A percentile compares a stretch with the other conserved stretches of the same genome.
phyloP scores from a whole-genome alignment of 2,329 filamentous ascomycete species.

The Rachicladosporium sp. region DNA sequence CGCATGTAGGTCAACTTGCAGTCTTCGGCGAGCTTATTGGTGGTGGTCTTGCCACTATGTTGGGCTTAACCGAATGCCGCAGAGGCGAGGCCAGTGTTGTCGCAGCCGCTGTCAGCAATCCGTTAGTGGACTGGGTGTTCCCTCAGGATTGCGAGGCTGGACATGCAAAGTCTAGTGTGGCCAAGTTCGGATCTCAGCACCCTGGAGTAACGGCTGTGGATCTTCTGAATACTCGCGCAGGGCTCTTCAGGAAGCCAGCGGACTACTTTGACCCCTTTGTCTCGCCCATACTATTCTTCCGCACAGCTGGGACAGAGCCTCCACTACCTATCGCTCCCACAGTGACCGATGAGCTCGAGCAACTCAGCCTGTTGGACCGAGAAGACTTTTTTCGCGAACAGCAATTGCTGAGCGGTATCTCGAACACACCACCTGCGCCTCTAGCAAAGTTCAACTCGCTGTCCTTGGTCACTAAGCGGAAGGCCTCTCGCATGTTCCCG shows the following conservation, averaged over 20 bases:
- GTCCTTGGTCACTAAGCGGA: slow-evolving; percentile 7
- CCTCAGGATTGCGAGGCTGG: slow-evolving; percentile 17
- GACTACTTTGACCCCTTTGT: slow-evolving; percentile 39
- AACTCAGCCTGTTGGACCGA: slow-evolving; percentile 16
- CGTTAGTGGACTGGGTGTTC: slow-evolving; percentile 35
- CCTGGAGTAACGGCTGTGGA: slow-evolving; percentile 6
- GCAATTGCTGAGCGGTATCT: slow-evolving; percentile 10
- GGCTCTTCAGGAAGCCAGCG: slow-evolving; percentile 30
- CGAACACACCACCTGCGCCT: not conserved
- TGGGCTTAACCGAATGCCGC: slow-evolving; percentile 39
- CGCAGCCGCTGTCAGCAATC: slow-evolving; percentile 36
- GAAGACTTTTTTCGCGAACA: slow-evolving; percentile 18
- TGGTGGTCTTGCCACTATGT: slow-evolving; percentile 35
- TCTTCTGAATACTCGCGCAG: slow-evolving; percentile 24
- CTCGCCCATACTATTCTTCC: slow-evolving; percentile 39
- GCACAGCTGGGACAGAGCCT: slow-evolving; percentile 26
- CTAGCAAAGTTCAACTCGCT: no score
- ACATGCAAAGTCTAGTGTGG: slow-evolving; percentile 7
- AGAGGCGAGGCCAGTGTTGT: slow-evolving; percentile 27
- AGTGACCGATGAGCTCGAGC: slow-evolving; percentile 22
- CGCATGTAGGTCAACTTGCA: slow-evolving; percentile 26
- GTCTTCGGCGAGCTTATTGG: slow-evolving; percentile 38
- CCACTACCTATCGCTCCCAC: not conserved
- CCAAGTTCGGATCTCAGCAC: not conserved
- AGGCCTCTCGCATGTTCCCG: slow-evolving; percentile 30